These are phyloP conservation scores for Helminthosporium solani DNA, from an alignment of 2,329 filamentous ascomycete genomes.

Conservation along the genomic window DNA sequence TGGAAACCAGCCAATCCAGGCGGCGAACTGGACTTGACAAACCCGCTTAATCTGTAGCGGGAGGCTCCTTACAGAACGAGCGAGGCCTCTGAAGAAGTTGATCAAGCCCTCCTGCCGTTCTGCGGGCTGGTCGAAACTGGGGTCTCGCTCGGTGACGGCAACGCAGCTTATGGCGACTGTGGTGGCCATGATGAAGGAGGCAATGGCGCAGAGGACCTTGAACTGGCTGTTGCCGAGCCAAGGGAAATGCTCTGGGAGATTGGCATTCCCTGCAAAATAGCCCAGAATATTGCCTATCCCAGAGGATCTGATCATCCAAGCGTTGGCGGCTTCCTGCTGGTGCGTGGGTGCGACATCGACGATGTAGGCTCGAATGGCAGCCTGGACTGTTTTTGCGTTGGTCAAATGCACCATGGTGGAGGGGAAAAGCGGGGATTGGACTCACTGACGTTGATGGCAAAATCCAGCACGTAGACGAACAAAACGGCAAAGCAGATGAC, in stretches of 20 bases:
- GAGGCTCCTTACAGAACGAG: constrained; percentile 72
- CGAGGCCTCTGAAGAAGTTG: constrained; percentile 77
- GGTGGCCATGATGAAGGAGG: constrained; percentile 67
- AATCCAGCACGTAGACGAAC: constrained; percentile 87
- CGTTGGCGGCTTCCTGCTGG: constrained; percentile 90
- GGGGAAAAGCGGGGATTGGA: constrained; percentile 9
- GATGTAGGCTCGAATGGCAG: constrained; percentile 86
- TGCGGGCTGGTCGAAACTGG: constrained; percentile 67
- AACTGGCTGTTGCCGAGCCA: constrained; percentile 89
- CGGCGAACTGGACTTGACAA: constrained; percentile 64
- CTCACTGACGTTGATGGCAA: constrained; percentile 87
- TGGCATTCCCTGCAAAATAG: constrained; percentile 81
- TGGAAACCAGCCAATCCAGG: constrained; percentile 95
- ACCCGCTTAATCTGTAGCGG: constrained; percentile 81
- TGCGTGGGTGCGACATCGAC: constrained; percentile 90
- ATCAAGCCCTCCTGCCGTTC: constrained; percentile 64
- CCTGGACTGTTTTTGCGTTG: constrained; percentile 65
- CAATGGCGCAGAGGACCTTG: constrained; percentile 85
- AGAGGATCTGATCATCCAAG: constrained; percentile 85
- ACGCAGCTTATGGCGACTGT: constrained; percentile 72
- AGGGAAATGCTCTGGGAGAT: constrained; percentile 72
- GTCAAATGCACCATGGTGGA: neutral
- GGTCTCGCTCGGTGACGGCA: constrained; percentile 76
- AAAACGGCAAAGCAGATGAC: constrained; percentile 79
- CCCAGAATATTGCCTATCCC: constrained; percentile 89